These are phyloP conservation scores for Sporothrix sp. DNA, from an alignment of 2,329 filamentous ascomycete species.

Conservation along the genomic window DNA sequence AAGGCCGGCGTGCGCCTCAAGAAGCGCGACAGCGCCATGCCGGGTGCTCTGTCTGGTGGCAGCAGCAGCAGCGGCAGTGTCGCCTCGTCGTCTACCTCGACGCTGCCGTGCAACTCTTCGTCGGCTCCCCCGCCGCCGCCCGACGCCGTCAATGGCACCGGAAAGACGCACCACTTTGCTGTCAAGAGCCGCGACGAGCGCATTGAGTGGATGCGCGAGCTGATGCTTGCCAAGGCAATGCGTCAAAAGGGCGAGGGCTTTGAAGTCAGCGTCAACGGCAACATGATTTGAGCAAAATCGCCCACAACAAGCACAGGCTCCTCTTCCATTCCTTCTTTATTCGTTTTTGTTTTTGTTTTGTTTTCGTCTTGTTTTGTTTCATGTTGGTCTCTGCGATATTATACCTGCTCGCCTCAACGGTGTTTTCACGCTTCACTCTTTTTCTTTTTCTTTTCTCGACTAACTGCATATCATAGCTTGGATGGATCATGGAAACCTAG, in stretches of 20 bases:
- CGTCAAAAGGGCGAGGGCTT: conserved; percentile 77
- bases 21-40: conserved; percentile 40
- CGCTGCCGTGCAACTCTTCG: conserved; percentile 13
- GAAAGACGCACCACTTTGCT: conserved; percentile 89
- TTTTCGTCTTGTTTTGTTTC: neutral
- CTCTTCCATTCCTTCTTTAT: neutral
- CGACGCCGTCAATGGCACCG: conserved; percentile 46
- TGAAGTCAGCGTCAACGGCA: conserved; percentile 72
- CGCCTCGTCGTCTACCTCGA: conserved; percentile 10
- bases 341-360: neutral
- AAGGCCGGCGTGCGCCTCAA: conserved; percentile 42
- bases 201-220: conserved; percentile 94
- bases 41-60: too few species aligned
- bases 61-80: neutral
- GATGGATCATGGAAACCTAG: neutral
- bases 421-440: conserved; percentile 4
- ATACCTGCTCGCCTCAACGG: conserved; percentile 1
- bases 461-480: conserved; percentile 6
- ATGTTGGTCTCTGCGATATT: conserved; percentile 19
- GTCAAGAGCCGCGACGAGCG: conserved; percentile 79
- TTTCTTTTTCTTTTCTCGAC: conserved; percentile 12
- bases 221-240: conserved; percentile 82
- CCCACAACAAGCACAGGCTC: neutral
- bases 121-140: conserved; percentile 28
- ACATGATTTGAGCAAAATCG: conserved; percentile 47